Base-by-base conservation (phyloP, 2,329 filamentous ascomycete genomes). In the Trichoderma sp. region DNA sequence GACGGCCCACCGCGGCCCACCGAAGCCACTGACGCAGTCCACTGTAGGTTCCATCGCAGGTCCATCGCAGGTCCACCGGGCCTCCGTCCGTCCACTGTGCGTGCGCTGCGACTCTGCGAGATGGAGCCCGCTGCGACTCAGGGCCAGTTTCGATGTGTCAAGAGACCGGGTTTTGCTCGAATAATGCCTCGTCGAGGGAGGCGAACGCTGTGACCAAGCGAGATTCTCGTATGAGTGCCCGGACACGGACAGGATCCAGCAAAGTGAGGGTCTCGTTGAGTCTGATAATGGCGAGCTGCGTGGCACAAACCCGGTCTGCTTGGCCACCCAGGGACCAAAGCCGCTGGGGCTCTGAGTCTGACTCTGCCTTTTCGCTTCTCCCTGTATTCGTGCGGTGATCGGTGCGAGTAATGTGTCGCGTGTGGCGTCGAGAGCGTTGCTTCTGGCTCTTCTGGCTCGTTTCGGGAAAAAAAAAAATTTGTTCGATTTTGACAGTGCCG, bases 111-210 rank as follows among this genome's bases (percentile, higher is more conserved):
- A 49, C 46, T 21, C n/a, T 49, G 46, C n/a, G 21, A 18, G 56
- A 68, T 68, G 65, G 65, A 60, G 39, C 65, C 55, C 34, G 46
- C 21, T 56, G 65, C 65, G 54, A 69, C 54, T 59, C 43, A 59
- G 54, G 52, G 64, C 39, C 70, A 71, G 63, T 73, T 71, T 70
- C 61, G 43, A 71, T 70, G 71, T 73, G 71, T 71, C 72, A 72
- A 69, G 34, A 54, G 26, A 37, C 58, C 65, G 54, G 54, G 51
- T 65, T 66, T 37, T 34, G 64, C 60, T 59, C 51, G 55, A 69
- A 58, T 66, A 69, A 69, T 69, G 37, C 67, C 67, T 65, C 67
- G 67, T 66, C 52, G 18, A 54, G 46, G 43, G 49, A 65, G 65
- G 34, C 59, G 34, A 51, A 46, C 37, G 63, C 52, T n/a, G 52